These are phyloP conservation scores for Haematococcus lacustris DNA, from an alignment of 139 green algal genomes.

Conservation along the genomic window DNA sequence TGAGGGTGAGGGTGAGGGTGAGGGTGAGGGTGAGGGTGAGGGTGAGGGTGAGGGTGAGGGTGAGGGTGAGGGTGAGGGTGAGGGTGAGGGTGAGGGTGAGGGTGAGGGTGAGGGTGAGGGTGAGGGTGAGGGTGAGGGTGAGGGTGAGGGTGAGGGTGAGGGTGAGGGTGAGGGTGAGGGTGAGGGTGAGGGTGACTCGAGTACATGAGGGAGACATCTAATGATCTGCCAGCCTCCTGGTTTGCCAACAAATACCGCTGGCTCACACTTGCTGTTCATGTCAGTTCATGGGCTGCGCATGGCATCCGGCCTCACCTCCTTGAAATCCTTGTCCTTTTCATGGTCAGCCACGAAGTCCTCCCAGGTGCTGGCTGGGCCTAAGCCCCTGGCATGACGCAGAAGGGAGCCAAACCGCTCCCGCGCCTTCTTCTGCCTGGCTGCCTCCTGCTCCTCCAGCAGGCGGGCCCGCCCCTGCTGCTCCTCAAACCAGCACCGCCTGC, in stretches of 20 bases:
- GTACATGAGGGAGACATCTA: not conserved
- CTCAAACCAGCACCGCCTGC: constrained; percentile 53
- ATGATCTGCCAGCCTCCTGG: too few species aligned
- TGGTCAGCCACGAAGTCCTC: constrained; percentile 21
- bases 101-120: too few species aligned
- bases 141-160: too few species aligned
- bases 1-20: too few species aligned
- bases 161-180: too few species aligned
- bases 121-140: too few species aligned
- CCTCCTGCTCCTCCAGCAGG: constrained; percentile 31
- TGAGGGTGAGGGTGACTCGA: too few species aligned
- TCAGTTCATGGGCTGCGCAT: too few species aligned
- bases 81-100: too few species aligned
- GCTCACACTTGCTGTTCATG: not conserved
- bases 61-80: too few species aligned
- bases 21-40: too few species aligned
- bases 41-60: too few species aligned
- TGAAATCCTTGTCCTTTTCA: constrained; percentile 3
- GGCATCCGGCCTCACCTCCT: constrained; percentile 5
- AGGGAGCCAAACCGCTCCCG: constrained; percentile 41
- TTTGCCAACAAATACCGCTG: not conserved
- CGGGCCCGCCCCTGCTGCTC: constrained; percentile 46
- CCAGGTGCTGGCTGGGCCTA: constrained; percentile 39
- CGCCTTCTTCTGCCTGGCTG: constrained; percentile 1
- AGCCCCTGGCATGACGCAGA: constrained; percentile 30